Evolutionary conservation across 1,284 basidiomycete genomes (phyloP).

Genomic region (Rhodotorula sp.): DNA sequence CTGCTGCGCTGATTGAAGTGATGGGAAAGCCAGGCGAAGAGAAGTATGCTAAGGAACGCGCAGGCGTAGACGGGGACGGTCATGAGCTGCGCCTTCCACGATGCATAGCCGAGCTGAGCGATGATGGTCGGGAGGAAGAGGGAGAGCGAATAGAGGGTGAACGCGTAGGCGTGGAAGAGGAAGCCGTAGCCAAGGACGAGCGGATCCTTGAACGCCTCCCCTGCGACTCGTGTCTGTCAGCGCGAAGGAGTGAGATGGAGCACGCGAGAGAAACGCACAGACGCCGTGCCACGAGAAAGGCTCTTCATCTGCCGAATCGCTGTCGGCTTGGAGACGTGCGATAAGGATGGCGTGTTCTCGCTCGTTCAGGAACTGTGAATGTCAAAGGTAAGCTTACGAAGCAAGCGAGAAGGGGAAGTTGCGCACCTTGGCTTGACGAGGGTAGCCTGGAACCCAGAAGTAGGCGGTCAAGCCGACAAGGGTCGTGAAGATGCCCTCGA

Average conservation of each 20-base stretch:
- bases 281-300: conserved; percentile 48
- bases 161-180: conserved; percentile 64
- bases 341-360: conserved; percentile 28
- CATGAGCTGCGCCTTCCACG: conserved; percentile 64
- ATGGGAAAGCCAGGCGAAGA: conserved; percentile 56
- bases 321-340: conserved; percentile 54
- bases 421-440: conserved; percentile 58
- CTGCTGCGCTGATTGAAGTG: conserved; percentile 56
- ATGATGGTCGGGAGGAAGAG: conserved; percentile 47
- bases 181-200: conserved; percentile 64
- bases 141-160: conserved; percentile 42
- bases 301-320: conserved; percentile 55
- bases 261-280: background rate
- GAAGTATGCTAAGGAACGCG: conserved; percentile 47
- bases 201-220: conserved; percentile 57
- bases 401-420: conserved; percentile 43
- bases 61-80: conserved; percentile 55
- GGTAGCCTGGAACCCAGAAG: conserved; percentile 61
- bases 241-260: background rate
- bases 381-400: background rate
- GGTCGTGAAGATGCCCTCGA: conserved; percentile 60
- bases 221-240: background rate
- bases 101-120: conserved; percentile 57
- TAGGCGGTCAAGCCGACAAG: conserved; percentile 56
- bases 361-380: conserved; percentile 22